phyloP scores from a whole-genome alignment of 768 basidiomycete species.

The Amanita rimosa region DNA sequence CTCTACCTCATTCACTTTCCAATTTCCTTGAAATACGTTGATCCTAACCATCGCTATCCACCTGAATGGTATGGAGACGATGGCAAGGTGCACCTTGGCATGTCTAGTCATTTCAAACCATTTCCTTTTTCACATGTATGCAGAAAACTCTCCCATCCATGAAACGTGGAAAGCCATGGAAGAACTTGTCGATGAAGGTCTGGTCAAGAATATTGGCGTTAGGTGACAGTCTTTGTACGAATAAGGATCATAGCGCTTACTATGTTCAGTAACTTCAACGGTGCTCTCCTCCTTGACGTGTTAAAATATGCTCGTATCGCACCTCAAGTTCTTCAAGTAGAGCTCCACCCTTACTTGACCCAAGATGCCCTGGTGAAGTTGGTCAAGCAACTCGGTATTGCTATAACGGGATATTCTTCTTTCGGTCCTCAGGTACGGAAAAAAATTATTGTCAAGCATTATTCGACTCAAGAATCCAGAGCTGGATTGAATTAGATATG shows the following conservation, averaged over 20 bases:
- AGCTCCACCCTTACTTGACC: constrained; percentile 61
- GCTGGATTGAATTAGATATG: constrained; percentile 56
- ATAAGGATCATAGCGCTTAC: background rate
- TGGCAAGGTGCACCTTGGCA: constrained; percentile 54
- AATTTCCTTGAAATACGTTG: constrained; percentile 69
- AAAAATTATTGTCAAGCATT: constrained; percentile 9
- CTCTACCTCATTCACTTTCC: constrained; percentile 83
- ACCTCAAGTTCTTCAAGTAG: constrained; percentile 62
- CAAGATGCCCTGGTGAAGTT: constrained; percentile 46
- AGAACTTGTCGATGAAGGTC: constrained; percentile 56
- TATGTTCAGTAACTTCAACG: constrained; percentile 55
- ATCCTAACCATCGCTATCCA: constrained; percentile 65
- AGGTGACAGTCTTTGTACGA: constrained; percentile 26
- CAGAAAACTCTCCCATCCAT: constrained; percentile 58
- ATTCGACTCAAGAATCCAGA: constrained; percentile 19
- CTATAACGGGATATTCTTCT: constrained; percentile 56
- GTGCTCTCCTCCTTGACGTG: constrained; percentile 62
- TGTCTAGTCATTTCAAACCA: constrained; percentile 10
- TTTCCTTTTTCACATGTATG: background rate
- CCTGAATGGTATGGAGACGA: constrained; percentile 77
- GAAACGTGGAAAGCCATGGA: constrained; percentile 86
- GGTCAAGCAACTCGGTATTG: constrained; percentile 45
- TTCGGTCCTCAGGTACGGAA: constrained; percentile 24
- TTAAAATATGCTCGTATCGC: constrained; percentile 66
- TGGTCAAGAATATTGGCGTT: constrained; percentile 72